These are phyloP conservation scores for Balakata baccata DNA, from an alignment of 345 rosid species.

Conservation along the genomic window DNA sequence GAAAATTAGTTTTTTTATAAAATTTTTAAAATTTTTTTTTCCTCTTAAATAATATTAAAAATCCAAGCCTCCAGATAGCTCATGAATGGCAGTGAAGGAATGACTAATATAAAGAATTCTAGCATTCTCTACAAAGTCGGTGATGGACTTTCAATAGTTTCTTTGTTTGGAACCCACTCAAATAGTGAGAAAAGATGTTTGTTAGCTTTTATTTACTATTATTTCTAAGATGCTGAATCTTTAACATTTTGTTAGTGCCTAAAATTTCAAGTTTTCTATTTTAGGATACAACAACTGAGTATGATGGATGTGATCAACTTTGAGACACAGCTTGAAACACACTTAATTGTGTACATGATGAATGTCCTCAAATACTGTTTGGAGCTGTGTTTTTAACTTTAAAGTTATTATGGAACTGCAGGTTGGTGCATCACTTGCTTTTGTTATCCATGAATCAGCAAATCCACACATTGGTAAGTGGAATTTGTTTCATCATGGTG, in stretches of 20 bases:
- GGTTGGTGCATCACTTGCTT: slow-evolving; percentile 95
- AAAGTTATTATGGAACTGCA: slow-evolving; percentile 36
- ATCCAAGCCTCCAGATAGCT: too few species aligned
- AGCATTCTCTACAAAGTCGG: too few species aligned
- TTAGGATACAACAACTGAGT: background rate
- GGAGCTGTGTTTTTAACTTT: slow-evolving; percentile 11
- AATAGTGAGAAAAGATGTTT: background rate
- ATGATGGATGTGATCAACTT: background rate
- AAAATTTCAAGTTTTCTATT: background rate
- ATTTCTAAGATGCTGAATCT: background rate
- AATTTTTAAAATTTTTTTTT: too few species aligned
- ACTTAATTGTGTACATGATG: background rate
- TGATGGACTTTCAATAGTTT: background rate
- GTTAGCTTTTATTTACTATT: background rate
- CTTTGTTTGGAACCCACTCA: background rate
- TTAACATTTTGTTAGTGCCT: background rate
- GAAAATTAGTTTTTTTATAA: too few species aligned
- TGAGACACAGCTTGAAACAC: background rate
- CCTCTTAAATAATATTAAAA: too few species aligned
- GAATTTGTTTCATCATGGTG: slow-evolving; percentile 1
- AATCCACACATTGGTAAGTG: slow-evolving; percentile 95
- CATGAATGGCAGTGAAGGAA: too few species aligned
- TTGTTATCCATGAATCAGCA: slow-evolving; percentile 98
- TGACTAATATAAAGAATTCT: too few species aligned
- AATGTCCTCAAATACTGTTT: background rate